Evolutionary conservation across 495 filamentous ascomycete genomes (phyloP), one percentile per base, ranked within the genome.

Genomic region (Friedmanniomyces simplex): DNA sequence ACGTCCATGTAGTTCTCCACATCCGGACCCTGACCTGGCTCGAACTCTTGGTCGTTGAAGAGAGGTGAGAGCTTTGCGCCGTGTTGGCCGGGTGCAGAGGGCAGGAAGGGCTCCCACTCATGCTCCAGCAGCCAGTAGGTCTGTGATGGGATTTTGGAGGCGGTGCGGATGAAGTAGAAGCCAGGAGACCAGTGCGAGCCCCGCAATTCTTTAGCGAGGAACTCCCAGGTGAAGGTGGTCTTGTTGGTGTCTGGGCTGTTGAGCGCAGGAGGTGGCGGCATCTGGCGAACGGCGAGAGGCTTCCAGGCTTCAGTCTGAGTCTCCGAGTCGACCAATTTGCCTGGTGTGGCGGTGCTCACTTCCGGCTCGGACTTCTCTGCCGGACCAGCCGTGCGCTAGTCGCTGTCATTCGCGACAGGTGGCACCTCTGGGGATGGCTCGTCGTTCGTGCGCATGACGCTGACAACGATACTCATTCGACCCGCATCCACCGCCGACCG

Each of bases 21-120:
- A 13, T 36, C 52, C 12, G 58, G 60, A 0, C 54, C 59, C 6
- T 64, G 50, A n/a, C 58, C 59, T 25, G 58, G 52, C 1, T 61
- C 54, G 16, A 59, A 54, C 1, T 56, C 53, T 0, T 54, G 55
- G 24, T 57, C 56, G 55, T 68, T 68, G 69, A 71, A 70, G 60
- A 72, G 68, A 13, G 68, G 55, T 14, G 66, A 66, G 13, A 72
- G 48, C 46, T 71, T 71, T 14, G 70, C 70, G 50, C 70, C 70
- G 53, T 72, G 69, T 36, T 57, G 26, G 47, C 69, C 67, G 36
- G 70, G 66, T 6, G 14, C 11, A 11, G 54, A 22, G 0, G 69
- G 70, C 25, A 70, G 56, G 55, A 62, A 72, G 12, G 69, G 68
- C 45, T 72, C 69, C 47, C 52, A 51, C 12, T 45, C 57, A 6